Conservation (phyloP, 78 protist genomes). For the Tieghemostelium lacteum region DNA sequence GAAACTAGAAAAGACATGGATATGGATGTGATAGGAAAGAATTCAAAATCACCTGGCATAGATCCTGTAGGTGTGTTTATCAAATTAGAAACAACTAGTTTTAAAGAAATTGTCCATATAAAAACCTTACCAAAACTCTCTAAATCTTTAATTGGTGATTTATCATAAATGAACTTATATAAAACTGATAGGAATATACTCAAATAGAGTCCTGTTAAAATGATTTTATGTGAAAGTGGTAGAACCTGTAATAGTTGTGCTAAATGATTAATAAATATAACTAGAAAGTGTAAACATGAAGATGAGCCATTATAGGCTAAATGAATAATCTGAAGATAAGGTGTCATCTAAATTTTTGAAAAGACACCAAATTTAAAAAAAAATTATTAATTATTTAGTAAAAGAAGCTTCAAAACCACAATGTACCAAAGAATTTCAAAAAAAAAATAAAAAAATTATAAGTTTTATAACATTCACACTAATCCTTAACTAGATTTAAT, state of each 20-base stretch:
- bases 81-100: background rate
- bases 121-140: background rate
- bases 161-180: conserved; percentile 6
- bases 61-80: background rate
- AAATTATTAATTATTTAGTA: too few species aligned
- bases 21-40: background rate
- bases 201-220: conserved; percentile 4
- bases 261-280: background rate
- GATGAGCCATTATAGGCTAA: background rate
- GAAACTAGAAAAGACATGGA: background rate
- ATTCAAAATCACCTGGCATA: background rate
- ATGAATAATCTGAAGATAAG: conserved; percentile 4
- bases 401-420: too few species aligned
- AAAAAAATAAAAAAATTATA: too few species aligned
- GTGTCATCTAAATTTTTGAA: conserved; percentile 14
- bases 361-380: too few species aligned
- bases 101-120: background rate
- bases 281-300: background rate
- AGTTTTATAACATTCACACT: background rate
- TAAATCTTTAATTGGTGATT: conserved; percentile 4
- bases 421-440: background rate
- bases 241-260: background rate
- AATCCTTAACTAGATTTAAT: background rate
- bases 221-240: conserved; percentile 20
- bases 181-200: background rate